Base-by-base conservation (phyloP, 1,284 basidiomycete species). In the Naganishia cerealis region DNA sequence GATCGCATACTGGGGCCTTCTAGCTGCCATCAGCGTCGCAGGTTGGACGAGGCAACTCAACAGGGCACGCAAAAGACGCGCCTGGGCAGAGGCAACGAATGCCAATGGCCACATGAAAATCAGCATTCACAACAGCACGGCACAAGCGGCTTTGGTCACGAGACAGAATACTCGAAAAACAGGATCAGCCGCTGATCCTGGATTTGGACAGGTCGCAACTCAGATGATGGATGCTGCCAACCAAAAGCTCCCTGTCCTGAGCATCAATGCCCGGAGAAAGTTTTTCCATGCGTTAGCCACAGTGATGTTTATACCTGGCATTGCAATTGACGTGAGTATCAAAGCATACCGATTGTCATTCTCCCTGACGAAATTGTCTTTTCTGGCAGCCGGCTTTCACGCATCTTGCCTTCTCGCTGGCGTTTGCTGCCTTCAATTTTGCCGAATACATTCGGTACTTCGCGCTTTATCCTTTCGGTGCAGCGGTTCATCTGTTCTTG, bases 381-480 rank as follows among this genome's bases (percentile, higher is more conserved):
- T 53, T 29, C 13, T 24, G 15, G 0, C 70, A 96, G 93, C 94
- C 95, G 15, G 94, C 94, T 0, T 98, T 99, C 79, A 90, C 91
- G 46, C 94, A 98, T 78, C 82, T 99, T 40, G 89, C 92, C 4
- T 96, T 98, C 81, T 94, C 91, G 72, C 88, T 89, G 33, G 94
- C 93, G 5, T 97, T 97, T 78, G 88, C 94, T 6, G 80, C 92
- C 71, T 97, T 97, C 82, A 92, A 88, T n/a, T 96, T 97, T 78
- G 88, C 90, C 66, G 94, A 97, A 82, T 97, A 96, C 81, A 86
- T 95, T 71, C 90, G 96, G 59, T 99, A 98, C 81, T 99, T 98
- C 81, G 96, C 96, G 40, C 86, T 99, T 39, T 98, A 95, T 81
- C 96, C 96, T 3, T 90, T 98, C 74, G 94, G 94, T 9, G 95